Percentiles rank a stretch among this genome's conserved stretches.
phyloP scores from a whole-genome alignment of 164 flowering plant species.

The Annona squamosa region DNA sequence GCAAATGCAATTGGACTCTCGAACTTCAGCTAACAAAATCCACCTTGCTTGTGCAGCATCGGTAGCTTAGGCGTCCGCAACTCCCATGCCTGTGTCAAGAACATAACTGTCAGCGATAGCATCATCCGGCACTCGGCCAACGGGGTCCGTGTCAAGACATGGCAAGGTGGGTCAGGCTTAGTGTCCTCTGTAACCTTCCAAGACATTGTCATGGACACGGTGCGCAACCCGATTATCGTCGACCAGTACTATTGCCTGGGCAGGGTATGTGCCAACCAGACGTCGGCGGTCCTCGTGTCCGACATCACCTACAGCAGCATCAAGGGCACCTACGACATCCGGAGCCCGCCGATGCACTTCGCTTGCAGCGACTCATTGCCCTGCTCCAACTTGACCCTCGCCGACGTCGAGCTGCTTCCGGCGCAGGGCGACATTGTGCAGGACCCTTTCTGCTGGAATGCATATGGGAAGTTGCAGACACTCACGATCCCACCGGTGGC shows the following conservation, averaged over 20 bases:
- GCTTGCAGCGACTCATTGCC: conserved; percentile 78
- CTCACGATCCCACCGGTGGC: conserved; percentile 60
- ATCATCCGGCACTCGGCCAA: conserved; percentile 59
- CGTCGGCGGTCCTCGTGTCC: conserved; percentile 54
- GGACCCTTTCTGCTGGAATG: conserved; percentile 80
- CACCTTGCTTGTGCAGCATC: conserved; percentile 44
- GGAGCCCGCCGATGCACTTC: conserved; percentile 69
- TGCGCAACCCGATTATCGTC: conserved; percentile 69
- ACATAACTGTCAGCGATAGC: conserved; percentile 54
- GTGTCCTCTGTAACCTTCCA: conserved; percentile 57
- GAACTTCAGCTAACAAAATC: not conserved
- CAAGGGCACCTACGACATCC: conserved; percentile 63
- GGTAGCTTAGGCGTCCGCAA: conserved; percentile 81
- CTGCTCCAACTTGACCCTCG: conserved; percentile 57
- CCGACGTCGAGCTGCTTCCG: conserved; percentile 61
- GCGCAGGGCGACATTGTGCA: conserved; percentile 32
- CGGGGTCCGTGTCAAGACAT: conserved; percentile 83
- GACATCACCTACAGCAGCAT: conserved; percentile 48
- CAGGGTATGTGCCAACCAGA: conserved; percentile 57
- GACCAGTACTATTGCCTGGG: conserved; percentile 79
- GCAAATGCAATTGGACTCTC: not conserved
- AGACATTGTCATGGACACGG: conserved; percentile 62
- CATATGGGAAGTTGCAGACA: conserved; percentile 51
- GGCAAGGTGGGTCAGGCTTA: conserved; percentile 87
- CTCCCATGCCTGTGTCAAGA: conserved; percentile 71